phyloP scores from a whole-genome alignment of 768 basidiomycete species.

The Russula griseocarnosa region DNA sequence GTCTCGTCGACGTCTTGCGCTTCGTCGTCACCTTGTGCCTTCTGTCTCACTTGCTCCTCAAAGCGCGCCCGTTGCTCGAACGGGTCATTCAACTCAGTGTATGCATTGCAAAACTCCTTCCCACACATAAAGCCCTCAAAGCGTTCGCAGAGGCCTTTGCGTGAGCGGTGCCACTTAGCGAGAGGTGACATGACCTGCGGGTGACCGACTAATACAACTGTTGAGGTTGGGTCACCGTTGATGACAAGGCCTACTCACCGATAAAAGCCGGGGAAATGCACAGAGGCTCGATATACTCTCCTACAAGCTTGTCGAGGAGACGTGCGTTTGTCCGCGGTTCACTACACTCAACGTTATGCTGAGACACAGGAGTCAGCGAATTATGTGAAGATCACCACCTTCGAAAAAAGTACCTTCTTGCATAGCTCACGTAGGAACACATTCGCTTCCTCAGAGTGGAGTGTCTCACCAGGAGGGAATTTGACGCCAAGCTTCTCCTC shows the following conservation, averaged over 20 bases:
- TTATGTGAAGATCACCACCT: neutral
- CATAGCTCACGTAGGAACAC: slow-evolving; percentile 82
- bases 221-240: neutral
- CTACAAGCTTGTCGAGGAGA: slow-evolving; percentile 97
- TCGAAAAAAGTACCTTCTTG: slow-evolving; percentile 56
- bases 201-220: slow-evolving; percentile 67
- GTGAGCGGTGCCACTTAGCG: slow-evolving; percentile 97
- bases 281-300: slow-evolving; percentile 95
- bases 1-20: slow-evolving; percentile 97
- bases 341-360: slow-evolving; percentile 96
- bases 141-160: slow-evolving; percentile 94
- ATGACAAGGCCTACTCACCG: slow-evolving; percentile 41
- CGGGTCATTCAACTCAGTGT: slow-evolving; percentile 99
- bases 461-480: slow-evolving; percentile 89
- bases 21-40: slow-evolving; percentile 96
- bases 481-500: slow-evolving; percentile 89
- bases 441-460: slow-evolving; percentile 86
- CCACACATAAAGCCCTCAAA: slow-evolving; percentile 99
- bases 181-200: slow-evolving; percentile 99
- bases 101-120: slow-evolving; percentile 98
- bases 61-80: slow-evolving; percentile 94
- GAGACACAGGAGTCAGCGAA: slow-evolving; percentile 3
- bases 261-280: slow-evolving; percentile 98
- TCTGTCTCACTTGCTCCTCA: slow-evolving; percentile 91
- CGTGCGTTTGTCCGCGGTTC: slow-evolving; percentile 95